Conservation (phyloP, 352 stramenopile genomes). For the Phytopythium litorale region DNA sequence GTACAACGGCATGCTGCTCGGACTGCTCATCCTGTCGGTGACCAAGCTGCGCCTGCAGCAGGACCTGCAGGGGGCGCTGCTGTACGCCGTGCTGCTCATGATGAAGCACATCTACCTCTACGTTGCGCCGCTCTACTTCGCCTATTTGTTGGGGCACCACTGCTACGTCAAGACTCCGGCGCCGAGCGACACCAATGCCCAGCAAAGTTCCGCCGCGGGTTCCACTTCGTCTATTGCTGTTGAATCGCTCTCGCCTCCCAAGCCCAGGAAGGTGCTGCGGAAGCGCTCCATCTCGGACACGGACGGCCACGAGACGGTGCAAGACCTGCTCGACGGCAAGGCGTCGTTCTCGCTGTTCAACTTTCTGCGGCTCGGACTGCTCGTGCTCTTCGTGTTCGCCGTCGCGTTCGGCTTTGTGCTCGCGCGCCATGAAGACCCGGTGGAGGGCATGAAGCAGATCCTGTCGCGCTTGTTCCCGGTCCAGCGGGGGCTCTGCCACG, state of each 20-base stretch:
- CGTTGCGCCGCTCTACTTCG: slow-evolving; percentile 94
- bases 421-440: slow-evolving; percentile 35
- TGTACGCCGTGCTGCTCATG: slow-evolving; percentile 93
- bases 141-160: slow-evolving; percentile 93
- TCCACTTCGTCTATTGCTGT: neutral
- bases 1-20: slow-evolving; percentile 98
- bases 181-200: neutral
- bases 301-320: slow-evolving; percentile 63
- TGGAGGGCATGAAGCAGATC: slow-evolving; percentile 86
- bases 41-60: slow-evolving; percentile 74
- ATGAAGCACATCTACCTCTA: slow-evolving; percentile 98
- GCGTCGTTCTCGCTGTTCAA: slow-evolving; percentile 49
- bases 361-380: slow-evolving; percentile 81
- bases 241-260: neutral
- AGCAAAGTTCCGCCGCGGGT: neutral
- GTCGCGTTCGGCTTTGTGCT: slow-evolving; percentile 79
- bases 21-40: slow-evolving; percentile 91
- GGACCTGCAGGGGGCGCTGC: slow-evolving; percentile 82
- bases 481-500: slow-evolving; percentile 94
- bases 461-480: slow-evolving; percentile 95
- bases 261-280: slow-evolving; percentile 13
- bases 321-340: slow-evolving; percentile 52
- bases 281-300: slow-evolving; percentile 74
- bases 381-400: slow-evolving; percentile 83
- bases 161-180: slow-evolving; percentile 55